Evolutionary conservation across 2,329 filamentous ascomycete genomes (phyloP).

Genomic region (Cladosporium sphaerospermum): DNA sequence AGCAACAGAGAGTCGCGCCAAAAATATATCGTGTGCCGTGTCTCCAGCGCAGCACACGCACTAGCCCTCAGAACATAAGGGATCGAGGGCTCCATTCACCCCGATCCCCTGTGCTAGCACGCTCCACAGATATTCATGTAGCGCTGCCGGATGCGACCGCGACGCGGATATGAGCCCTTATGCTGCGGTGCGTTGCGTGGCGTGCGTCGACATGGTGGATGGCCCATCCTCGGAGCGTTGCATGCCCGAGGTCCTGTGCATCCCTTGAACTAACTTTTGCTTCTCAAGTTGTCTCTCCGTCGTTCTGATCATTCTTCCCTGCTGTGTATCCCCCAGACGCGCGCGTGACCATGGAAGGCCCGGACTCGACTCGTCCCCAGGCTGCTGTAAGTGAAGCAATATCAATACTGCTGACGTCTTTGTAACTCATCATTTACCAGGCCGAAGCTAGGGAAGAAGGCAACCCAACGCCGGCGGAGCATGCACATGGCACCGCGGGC

Average conservation of each 20-base stretch:
- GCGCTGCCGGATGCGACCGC: constrained; percentile 5
- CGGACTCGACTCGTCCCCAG: constrained; percentile 6
- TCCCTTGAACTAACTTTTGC: neutral
- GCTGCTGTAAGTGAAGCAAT: neutral
- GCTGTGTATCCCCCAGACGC: neutral
- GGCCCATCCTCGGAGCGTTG: constrained; percentile 6
- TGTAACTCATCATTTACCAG: neutral
- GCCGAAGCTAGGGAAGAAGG: constrained; percentile 7
- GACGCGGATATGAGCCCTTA: constrained; percentile 6
- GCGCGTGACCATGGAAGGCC: constrained; percentile 6
- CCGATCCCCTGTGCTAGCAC: neutral
- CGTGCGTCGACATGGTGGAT: constrained; percentile 7
- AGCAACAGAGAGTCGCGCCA: neutral
- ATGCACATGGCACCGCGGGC: neutral
- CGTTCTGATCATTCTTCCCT: neutral
- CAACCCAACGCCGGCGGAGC: constrained; percentile 1
- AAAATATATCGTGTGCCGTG: constrained; percentile 2
- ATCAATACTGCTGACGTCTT: neutral
- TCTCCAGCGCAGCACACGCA: neutral
- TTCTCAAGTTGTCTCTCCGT: neutral
- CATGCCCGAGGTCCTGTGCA: neutral
- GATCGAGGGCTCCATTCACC: neutral
- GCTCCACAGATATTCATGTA: constrained; percentile 1
- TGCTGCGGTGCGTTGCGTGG: neutral
- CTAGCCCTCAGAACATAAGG: neutral